A percentile compares a stretch with the other conserved stretches of the same genome.
Evolutionary conservation across 1,284 basidiomycete species (phyloP).

Genomic region (Apiotrichum sp.): DNA sequence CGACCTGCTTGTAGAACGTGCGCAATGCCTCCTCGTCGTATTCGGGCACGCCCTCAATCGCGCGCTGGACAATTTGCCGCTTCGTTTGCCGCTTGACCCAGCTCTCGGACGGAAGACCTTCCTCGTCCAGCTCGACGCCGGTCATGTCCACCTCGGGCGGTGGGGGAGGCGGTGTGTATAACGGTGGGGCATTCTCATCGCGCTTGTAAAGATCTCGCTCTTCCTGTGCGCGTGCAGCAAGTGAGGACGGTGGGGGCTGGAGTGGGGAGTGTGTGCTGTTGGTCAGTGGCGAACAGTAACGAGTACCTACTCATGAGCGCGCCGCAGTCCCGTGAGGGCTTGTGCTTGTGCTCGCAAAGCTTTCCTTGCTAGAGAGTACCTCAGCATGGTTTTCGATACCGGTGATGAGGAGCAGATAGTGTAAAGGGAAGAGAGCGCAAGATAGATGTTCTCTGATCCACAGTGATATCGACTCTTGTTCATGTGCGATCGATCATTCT

Average conservation of each 20-base stretch:
- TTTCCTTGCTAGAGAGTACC: slow-evolving; percentile 17
- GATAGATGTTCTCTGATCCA: no score
- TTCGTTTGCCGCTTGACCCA: slow-evolving; percentile 19
- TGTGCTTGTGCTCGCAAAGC: neutral
- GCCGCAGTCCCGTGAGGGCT: neutral
- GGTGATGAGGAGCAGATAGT: no score
- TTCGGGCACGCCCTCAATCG: slow-evolving; percentile 18
- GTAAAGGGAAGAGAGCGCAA: no score
- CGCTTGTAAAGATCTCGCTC: slow-evolving; percentile 1
- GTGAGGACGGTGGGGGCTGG: neutral
- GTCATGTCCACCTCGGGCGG: neutral
- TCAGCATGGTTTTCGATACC: slow-evolving; percentile 12
- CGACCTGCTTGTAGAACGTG: slow-evolving; percentile 29
- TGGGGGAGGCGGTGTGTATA: slow-evolving; percentile 11
- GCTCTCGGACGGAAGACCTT: slow-evolving; percentile 19
- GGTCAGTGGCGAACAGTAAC: neutral
- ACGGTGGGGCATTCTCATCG: slow-evolving; percentile 8
- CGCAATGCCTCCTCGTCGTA: slow-evolving; percentile 27
- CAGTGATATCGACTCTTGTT: no score
- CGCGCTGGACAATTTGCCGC: slow-evolving; percentile 15
- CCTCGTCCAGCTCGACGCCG: neutral
- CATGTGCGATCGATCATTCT: no score
- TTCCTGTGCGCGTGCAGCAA: neutral
- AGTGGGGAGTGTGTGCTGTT: neutral
- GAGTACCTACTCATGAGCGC: neutral